phyloP scores from a whole-genome alignment of 2,329 filamentous ascomycete genomes.

The Pseudogymnoascus sp. region DNA sequence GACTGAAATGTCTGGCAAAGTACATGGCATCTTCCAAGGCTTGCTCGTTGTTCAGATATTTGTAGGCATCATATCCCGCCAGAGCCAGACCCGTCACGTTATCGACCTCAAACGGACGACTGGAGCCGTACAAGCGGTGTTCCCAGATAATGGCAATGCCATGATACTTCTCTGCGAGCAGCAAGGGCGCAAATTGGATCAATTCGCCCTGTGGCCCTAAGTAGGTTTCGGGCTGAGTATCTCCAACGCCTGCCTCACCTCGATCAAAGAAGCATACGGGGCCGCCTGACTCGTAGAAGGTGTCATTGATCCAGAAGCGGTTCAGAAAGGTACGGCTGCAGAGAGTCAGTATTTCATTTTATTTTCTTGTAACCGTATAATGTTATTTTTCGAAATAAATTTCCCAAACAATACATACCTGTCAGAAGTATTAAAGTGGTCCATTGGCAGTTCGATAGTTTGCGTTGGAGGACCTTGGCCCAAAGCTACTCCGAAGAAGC shows the following conservation, averaged over 20 bases:
- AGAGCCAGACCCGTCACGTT: slow-evolving; percentile 3
- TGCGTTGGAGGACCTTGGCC: not conserved
- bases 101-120: slow-evolving; percentile 7
- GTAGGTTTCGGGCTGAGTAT: not conserved
- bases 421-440: not conserved
- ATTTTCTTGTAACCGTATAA: not conserved
- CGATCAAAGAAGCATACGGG: slow-evolving; percentile 13
- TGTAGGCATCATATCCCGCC: slow-evolving; percentile 10
- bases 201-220: not conserved
- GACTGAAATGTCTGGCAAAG: slow-evolving; percentile 1
- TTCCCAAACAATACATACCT: not conserved
- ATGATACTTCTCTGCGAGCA: slow-evolving; percentile 9
- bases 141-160: slow-evolving; percentile 14
- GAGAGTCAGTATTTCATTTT: not conserved
- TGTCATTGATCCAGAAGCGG: slow-evolving; percentile 14
- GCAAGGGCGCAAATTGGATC: slow-evolving; percentile 8
- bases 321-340: slow-evolving; percentile 10
- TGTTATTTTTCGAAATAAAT: not conserved
- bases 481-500: not conserved
- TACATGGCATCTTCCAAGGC: not conserved
- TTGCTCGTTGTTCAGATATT: slow-evolving; percentile 13
- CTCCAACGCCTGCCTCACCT: slow-evolving; percentile 8
- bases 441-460: not conserved
- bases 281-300: slow-evolving; percentile 9
- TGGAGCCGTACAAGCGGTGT: slow-evolving; percentile 13